These are phyloP conservation scores for Trifolium dubium DNA, from an alignment of 306 rosid genomes.

Conservation along the genomic window DNA sequence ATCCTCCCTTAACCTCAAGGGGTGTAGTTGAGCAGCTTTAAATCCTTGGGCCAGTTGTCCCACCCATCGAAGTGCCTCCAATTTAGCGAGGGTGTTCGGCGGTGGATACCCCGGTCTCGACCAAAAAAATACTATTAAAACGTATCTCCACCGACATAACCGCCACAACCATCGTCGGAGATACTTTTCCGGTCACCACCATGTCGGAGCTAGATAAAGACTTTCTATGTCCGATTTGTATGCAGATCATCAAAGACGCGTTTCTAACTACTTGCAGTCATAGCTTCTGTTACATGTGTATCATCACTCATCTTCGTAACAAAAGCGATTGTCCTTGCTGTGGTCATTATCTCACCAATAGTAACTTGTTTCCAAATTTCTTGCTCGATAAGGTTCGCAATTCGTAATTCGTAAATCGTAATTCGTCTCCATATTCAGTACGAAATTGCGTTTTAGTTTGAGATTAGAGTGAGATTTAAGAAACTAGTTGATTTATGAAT, in stretches of 20 bases:
- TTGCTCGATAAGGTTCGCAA: slow-evolving; percentile 79
- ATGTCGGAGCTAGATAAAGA: slow-evolving; percentile 73
- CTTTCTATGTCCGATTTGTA: slow-evolving; percentile 93
- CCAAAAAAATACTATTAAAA: no score
- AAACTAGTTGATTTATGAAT: neutral
- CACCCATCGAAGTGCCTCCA: no score
- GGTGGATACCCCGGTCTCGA: no score
- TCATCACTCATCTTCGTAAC: slow-evolving; percentile 87
- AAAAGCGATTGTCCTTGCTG: slow-evolving; percentile 99
- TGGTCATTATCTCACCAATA: slow-evolving; percentile 73
- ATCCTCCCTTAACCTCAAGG: no score
- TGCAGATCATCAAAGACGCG: slow-evolving; percentile 89
- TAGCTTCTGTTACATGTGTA: slow-evolving; percentile 98
- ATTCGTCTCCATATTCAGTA: no score
- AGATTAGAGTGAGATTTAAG: neutral
- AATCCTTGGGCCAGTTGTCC: no score
- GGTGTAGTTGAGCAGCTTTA: no score
- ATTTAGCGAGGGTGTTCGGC: no score
- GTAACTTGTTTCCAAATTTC: slow-evolving; percentile 78
- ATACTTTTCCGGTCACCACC: slow-evolving; percentile 11
- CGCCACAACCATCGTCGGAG: slow-evolving; percentile 42
- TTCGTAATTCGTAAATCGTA: neutral
- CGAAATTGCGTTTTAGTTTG: neutral
- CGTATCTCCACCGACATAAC: slow-evolving; percentile 7
- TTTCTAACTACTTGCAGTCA: slow-evolving; percentile 92